Base-by-base conservation (phyloP, 1,284 basidiomycete species). In the Mycosarcoma maydis region DNA sequence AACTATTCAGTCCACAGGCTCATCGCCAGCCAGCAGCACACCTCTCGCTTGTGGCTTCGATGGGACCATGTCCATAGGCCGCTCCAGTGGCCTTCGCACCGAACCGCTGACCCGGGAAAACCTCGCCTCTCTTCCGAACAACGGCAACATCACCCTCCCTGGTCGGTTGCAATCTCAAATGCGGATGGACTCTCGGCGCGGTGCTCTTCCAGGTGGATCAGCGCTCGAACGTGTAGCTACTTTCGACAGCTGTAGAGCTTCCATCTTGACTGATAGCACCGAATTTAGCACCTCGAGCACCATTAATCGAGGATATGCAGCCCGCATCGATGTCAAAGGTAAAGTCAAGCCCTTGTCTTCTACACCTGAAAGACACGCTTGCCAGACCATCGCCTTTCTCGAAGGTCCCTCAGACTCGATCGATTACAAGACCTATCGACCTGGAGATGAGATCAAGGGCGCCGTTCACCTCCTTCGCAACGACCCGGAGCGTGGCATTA, bases 241-340 rank as follows among this genome's bases (percentile, higher is more conserved):
- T 46, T 45, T 53, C 26, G 62, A 66, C 48, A 66, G 58, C 37
- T 57, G 62, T 42, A 33, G 62, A 37, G 62, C 58, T 2, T 71
- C 68, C 19, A 45, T 66, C 30, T 30, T 66, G 40, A 71, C 68
- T 20, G 62, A 66, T 40, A 55, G 62, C 39, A 58, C 68, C 44
- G 61, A 66, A 22, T 71, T 71, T 46, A 66, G 61, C 58, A 65
- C 61, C 3, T 71, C 68, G n/a, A 71, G 68, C 48, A 66, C 68
- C 47, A 45, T 71, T 62, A 71, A 71, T 23, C 57, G 61, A 2
- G 68, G 68, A 24, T 71, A 71, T 33, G 51, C 68, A 2, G 68
- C 68, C 30, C 68, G 68, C 11, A 71, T 71, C 51, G 68, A 71
- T 19, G 61, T 71, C 58, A 48, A 53, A 11, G 68, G 68, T 33